These are phyloP conservation scores for Vaccinium vitisidaea DNA, from an alignment of 148 eudicot species.

Conservation along the genomic window DNA sequence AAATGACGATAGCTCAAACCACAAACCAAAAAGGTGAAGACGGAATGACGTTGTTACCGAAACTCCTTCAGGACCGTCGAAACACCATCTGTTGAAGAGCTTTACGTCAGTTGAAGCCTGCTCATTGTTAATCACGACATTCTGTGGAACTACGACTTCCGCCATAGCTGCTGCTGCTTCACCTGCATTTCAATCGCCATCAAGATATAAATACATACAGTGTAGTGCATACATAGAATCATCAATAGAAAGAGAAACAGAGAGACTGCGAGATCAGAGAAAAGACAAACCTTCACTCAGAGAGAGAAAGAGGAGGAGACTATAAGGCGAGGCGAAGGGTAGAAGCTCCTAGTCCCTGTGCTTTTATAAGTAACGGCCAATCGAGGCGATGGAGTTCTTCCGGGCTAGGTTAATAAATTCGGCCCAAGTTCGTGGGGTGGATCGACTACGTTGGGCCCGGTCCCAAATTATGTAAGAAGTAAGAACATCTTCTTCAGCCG, in stretches of 20 bases:
- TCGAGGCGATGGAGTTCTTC: not conserved
- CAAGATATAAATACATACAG: not conserved
- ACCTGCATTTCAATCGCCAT: not conserved
- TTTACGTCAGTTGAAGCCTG: not conserved
- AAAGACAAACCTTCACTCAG: not conserved
- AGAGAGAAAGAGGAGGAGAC: too few species aligned
- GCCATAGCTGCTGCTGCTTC: slow-evolving; percentile 4
- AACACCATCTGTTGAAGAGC: not conserved
- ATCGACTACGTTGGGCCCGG: not conserved
- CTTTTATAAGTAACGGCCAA: not conserved
- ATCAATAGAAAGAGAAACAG: not conserved
- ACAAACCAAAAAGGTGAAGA: not conserved
- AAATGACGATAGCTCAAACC: not conserved
- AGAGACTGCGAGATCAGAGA: not conserved
- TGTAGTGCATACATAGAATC: not conserved
- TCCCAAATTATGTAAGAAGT: not conserved
- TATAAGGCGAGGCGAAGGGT: not conserved
- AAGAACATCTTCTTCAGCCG: too few species aligned
- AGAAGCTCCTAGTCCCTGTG: not conserved
- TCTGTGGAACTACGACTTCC: not conserved
- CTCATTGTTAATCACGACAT: not conserved
- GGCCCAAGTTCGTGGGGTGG: not conserved
- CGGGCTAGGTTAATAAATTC: not conserved
- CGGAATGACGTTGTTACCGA: not conserved
- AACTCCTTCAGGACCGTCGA: not conserved